Evolutionary conservation across 2,329 filamentous ascomycete genomes (phyloP).

Genomic region (Stachybotrys elegans): DNA sequence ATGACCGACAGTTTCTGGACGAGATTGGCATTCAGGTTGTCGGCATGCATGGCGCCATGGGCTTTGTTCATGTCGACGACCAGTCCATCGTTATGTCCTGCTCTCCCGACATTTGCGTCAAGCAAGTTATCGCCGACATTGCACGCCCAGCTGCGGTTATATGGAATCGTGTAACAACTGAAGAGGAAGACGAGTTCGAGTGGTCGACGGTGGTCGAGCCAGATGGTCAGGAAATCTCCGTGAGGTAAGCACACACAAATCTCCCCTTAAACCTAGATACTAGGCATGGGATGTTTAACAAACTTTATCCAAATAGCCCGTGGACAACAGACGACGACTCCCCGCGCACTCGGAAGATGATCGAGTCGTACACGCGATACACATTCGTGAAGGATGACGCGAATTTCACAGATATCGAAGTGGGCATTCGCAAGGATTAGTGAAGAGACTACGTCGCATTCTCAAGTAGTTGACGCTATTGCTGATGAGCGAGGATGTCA

Average conservation of each 20-base stretch:
- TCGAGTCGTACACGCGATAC: neutral
- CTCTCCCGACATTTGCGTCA: constrained; percentile 9
- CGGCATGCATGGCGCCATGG: constrained; percentile 6
- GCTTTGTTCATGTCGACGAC: constrained; percentile 13
- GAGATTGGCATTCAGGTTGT: constrained; percentile 8
- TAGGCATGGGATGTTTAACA: no score
- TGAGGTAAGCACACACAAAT: no score
- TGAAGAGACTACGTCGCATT: no score
- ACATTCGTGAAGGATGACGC: neutral
- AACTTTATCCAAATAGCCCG: no score
- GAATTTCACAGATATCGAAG: neutral
- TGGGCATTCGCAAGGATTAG: constrained; percentile 5
- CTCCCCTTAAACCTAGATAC: no score
- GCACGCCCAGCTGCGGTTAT: constrained; percentile 11
- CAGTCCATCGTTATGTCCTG: constrained; percentile 9
- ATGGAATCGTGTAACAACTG: constrained; percentile 4
- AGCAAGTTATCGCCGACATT: constrained; percentile 15
- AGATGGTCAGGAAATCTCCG: no score
- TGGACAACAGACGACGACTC: constrained; percentile 5
- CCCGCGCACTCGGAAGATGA: neutral
- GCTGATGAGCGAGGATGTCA: no score
- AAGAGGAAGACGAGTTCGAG: neutral
- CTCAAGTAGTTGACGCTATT: no score
- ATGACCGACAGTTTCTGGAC: constrained; percentile 1
- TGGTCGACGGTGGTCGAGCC: no score